phyloP scores from a whole-genome alignment of 208 protist genomes.

The Trypanosoma cruzi region DNA sequence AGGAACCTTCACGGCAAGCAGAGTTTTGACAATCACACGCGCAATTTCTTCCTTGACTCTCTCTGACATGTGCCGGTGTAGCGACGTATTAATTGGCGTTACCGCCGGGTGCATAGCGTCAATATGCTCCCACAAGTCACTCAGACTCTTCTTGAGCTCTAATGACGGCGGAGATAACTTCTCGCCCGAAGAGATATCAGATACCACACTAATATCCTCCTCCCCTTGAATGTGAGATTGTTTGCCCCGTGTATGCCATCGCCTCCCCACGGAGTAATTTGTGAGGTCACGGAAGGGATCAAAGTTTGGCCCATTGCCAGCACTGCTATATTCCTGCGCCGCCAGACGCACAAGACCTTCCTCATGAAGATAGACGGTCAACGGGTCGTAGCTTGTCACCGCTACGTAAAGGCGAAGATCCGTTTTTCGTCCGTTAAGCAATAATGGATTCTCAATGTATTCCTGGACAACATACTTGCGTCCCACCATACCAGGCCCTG shows the following conservation, averaged over 20 bases:
- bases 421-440: slow-evolving; percentile 95
- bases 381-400: slow-evolving; percentile 90
- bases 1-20: slow-evolving; percentile 54
- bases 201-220: not conserved
- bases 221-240: slow-evolving; percentile 1
- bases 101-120: slow-evolving; percentile 24
- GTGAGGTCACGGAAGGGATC: slow-evolving; percentile 89
- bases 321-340: slow-evolving; percentile 83
- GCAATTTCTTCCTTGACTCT: slow-evolving; percentile 63
- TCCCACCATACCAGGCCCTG: slow-evolving; percentile 20
- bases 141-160: slow-evolving; percentile 75
- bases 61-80: slow-evolving; percentile 34
- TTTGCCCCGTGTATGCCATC: slow-evolving; percentile 28
- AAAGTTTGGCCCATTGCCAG: slow-evolving; percentile 16
- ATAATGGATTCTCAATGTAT: slow-evolving; percentile 93
- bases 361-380: slow-evolving; percentile 90
- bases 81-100: not conserved
- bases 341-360: slow-evolving; percentile 95
- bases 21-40: slow-evolving; percentile 67
- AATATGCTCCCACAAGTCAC: slow-evolving; percentile 62
- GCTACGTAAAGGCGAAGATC: slow-evolving; percentile 95
- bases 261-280: slow-evolving; percentile 91
- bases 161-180: slow-evolving; percentile 4
- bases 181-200: not conserved
- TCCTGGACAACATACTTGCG: slow-evolving; percentile 92